phyloP scores from a whole-genome alignment of 2,329 filamentous ascomycete genomes.

The Elsinoe perseae region DNA sequence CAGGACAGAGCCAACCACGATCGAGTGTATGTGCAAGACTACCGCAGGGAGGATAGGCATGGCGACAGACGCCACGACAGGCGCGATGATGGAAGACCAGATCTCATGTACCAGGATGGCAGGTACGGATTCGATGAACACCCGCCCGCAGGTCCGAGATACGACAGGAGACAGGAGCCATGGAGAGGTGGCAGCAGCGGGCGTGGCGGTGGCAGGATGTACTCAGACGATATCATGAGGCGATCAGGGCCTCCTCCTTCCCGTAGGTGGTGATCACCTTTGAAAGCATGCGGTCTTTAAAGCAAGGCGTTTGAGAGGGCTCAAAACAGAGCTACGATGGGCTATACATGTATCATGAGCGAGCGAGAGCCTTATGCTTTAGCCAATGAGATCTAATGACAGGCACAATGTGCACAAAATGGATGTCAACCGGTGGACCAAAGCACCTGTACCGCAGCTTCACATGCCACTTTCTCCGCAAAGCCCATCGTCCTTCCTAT shows the following conservation, averaged over 20 bases:
- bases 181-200: constrained; percentile 22
- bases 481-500: neutral
- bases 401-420: neutral
- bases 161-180: constrained; percentile 20
- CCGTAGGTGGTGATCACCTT: constrained; percentile 22
- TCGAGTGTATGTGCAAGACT: constrained; percentile 23
- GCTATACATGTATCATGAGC: neutral
- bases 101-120: constrained; percentile 36
- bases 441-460: neutral
- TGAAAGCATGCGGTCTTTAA: neutral
- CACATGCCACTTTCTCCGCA: neutral
- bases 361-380: neutral
- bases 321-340: neutral
- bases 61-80: constrained; percentile 15
- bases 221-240: constrained; percentile 24
- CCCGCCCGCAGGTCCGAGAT: constrained; percentile 17
- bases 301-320: neutral
- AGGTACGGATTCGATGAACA: constrained; percentile 35
- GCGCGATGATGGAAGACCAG: constrained; percentile 17
- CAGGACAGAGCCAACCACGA: constrained; percentile 21
- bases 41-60: constrained; percentile 20
- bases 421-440: neutral
- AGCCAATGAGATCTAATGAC: neutral
- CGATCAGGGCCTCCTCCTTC: constrained; percentile 18
- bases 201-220: constrained; percentile 24